A percentile compares a stretch with the other conserved stretches of the same genome.
These are phyloP conservation scores for Fusarium haematococcum DNA, from an alignment of 2,329 filamentous ascomycete genomes.

Conservation along the genomic window DNA sequence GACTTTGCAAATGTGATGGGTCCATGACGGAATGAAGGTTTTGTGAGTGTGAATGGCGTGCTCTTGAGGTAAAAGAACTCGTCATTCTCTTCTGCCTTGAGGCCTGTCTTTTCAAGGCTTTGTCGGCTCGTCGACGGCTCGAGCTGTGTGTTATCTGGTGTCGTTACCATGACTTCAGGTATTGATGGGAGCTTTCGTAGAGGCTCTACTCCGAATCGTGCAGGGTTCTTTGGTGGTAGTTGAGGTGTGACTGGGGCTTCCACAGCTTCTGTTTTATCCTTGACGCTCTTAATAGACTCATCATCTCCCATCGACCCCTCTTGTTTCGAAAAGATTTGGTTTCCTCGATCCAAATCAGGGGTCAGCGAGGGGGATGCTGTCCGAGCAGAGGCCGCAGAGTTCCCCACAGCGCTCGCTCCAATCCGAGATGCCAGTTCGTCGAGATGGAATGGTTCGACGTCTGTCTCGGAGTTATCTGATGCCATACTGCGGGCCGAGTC, in stretches of 20 bases:
- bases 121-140: conserved; percentile 9
- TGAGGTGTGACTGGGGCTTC: conserved; percentile 3
- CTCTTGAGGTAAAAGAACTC: conserved; percentile 62
- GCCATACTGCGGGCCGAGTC: conserved; percentile 40
- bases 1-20: conserved; percentile 64
- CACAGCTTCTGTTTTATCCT: conserved; percentile 5
- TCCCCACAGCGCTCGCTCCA: conserved; percentile 48
- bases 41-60: conserved; percentile 62
- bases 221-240: conserved; percentile 39
- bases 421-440: conserved; percentile 59
- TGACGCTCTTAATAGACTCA: conserved; percentile 10
- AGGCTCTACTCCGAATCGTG: conserved; percentile 22
- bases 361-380: conserved; percentile 14
- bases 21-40: conserved; percentile 65
- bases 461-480: conserved; percentile 50
- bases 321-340: conserved; percentile 39
- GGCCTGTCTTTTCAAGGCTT: conserved; percentile 3
- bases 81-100: conserved; percentile 51
- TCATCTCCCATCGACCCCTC: background rate
- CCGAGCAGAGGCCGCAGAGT: conserved; percentile 8
- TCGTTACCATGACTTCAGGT: conserved; percentile 35
- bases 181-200: conserved; percentile 41
- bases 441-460: conserved; percentile 63
- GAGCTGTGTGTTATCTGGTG: conserved; percentile 18
- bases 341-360: conserved; percentile 39